Evolutionary conservation across 2,329 filamentous ascomycete genomes (phyloP), one percentile per base, ranked within the genome.

Genomic region (Venturia nashicola): DNA sequence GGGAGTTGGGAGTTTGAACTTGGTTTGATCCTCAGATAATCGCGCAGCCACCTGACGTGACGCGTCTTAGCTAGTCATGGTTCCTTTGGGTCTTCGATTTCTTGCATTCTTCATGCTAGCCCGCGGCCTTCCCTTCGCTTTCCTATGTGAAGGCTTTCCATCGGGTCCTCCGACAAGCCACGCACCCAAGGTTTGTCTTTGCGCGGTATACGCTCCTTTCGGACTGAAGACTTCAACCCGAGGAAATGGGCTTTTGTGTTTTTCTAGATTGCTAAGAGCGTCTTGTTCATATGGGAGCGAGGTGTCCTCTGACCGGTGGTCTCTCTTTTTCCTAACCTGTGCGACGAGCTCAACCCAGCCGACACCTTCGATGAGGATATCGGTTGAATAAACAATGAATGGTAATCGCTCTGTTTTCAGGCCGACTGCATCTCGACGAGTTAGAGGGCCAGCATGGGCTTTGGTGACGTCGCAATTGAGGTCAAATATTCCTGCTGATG

Each of bases 281-380:
- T 62, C 40, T 1, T 44, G n/a, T 7, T 44, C 32, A 39, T 36
- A 7, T 14, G 42, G 2, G 48, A n/a, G 6, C 36, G 2, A 18
- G 6, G 43, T 23, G 5, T 34, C n/a, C 36, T 61, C 20, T 32
- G 43, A 12, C 44, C 20, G 8, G 12, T 9, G 20, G n/a, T 40
- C 65, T 42, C 20, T 64, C 16, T 63, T 34, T 39, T 34, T 57
- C 18, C 93, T 84, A 11, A 95, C 84, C 75, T 99, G 93, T 3
- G 87, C 87, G 0, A 86, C 86, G 48, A 99, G 75, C 75, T 99
- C 94, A 2, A 99, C 82, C 89, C 95, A 99, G 8, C 94, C 94
- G 34, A 91, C 87, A 1, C 94, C 91, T 73, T 97, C 93, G 61
- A 99, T 86, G 16, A 99, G 78, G 32, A 99, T 85, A 71, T 99